Conservation (phyloP, 345 rosid genomes). For the Heritiera fomes region DNA sequence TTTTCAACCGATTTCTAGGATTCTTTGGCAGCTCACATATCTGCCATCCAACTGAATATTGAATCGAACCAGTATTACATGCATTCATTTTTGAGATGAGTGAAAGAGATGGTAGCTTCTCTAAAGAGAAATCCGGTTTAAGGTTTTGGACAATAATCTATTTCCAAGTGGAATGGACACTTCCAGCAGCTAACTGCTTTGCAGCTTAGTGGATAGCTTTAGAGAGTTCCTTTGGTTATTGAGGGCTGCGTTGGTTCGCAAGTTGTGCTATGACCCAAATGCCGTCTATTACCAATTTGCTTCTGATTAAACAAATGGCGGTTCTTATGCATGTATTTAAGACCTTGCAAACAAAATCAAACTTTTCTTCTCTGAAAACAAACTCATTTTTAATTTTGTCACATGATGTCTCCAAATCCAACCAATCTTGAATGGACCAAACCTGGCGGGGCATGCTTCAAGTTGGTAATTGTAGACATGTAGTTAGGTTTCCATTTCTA, state of each 20-base stretch:
- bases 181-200: background rate
- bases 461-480: background rate
- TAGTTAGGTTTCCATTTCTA: background rate
- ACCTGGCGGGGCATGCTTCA: background rate
- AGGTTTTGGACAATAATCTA: background rate
- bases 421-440: conserved; percentile 15
- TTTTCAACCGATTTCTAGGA: background rate
- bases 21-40: background rate
- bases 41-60: background rate
- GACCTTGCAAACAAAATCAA: background rate
- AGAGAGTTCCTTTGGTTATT: background rate
- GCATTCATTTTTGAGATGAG: background rate
- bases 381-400: background rate
- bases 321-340: background rate
- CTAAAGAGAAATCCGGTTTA: background rate
- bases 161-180: background rate
- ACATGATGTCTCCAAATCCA: conserved; percentile 1
- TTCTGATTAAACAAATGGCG: background rate
- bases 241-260: background rate
- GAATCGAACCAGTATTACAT: background rate
- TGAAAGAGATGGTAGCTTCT: background rate
- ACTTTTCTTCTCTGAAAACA: background rate
- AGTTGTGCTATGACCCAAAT: background rate
- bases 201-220: background rate
- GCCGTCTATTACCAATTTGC: background rate